Percentiles rank a stretch among this genome's conserved stretches.
phyloP scores from a whole-genome alignment of 179 eudicot genomes.

The Camellia oleifera region DNA sequence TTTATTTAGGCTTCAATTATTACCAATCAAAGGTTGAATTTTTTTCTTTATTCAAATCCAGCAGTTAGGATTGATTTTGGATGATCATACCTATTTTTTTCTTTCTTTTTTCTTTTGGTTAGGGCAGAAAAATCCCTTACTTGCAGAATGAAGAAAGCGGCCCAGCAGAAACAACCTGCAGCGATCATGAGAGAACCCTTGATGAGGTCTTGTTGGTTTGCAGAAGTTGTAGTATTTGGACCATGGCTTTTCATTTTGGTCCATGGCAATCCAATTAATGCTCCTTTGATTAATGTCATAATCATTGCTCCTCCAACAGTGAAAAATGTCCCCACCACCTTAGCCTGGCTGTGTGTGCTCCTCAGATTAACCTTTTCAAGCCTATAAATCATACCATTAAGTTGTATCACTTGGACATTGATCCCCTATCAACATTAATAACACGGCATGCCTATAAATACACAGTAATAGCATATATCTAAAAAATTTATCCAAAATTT shows the following conservation, averaged over 20 bases:
- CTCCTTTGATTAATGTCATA: constrained; percentile 70
- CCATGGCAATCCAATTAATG: constrained; percentile 40
- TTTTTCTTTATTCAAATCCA: too few species aligned
- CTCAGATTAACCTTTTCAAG: constrained; percentile 66
- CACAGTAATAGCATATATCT: too few species aligned
- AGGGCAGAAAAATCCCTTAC: constrained; percentile 26
- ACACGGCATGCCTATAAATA: neutral
- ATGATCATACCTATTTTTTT: too few species aligned
- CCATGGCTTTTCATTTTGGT: constrained; percentile 21
- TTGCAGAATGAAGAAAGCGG: constrained; percentile 66
- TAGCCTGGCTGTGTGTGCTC: constrained; percentile 54
- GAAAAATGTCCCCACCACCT: constrained; percentile 69
- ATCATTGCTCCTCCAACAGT: constrained; percentile 84
- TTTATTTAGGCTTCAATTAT: too few species aligned
- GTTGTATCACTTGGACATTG: too few species aligned
- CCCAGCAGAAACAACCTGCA: constrained; percentile 63
- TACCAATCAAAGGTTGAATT: too few species aligned
- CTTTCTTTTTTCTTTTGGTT: too few species aligned
- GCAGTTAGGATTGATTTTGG: too few species aligned
- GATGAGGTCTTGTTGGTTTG: constrained; percentile 31
- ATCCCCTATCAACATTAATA: too few species aligned
- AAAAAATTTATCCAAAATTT: too few species aligned
- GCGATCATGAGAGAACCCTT: constrained; percentile 69
- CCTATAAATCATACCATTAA: constrained; percentile 28
- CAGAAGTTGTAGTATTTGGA: neutral